Conservation (phyloP, 129 eudicot species). For the Helichrysum umbraculigerum region DNA sequence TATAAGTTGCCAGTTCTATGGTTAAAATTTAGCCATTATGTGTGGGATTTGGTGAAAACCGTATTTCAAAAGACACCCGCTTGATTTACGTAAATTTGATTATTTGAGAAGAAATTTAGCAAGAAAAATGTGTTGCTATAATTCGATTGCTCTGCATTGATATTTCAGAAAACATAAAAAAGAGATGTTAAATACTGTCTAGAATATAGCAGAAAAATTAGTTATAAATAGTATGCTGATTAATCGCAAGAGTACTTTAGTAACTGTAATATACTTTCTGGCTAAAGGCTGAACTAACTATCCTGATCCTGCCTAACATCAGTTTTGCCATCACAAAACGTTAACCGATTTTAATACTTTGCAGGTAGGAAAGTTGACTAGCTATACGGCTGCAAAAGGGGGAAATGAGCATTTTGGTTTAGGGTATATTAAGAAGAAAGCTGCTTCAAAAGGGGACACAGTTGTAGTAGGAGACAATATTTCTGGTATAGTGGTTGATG, state of each 20-base stretch:
- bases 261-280: no score
- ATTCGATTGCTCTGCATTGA: no score
- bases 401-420: conserved; percentile 71
- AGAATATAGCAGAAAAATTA: no score
- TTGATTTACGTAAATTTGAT: no score
- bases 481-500: conserved; percentile 53
- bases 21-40: background rate
- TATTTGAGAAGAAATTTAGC: no score
- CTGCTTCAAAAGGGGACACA: conserved; percentile 60
- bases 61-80: no score
- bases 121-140: background rate
- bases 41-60: background rate
- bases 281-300: background rate
- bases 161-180: no score
- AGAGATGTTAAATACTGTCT: no score
- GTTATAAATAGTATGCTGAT: no score
- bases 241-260: no score
- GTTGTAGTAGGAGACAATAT: conserved; percentile 53
- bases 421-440: conserved; percentile 71
- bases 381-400: conserved; percentile 51
- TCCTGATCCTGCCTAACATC: background rate
- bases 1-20: conserved; percentile 10
- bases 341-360: background rate
- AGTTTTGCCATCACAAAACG: background rate
- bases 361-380: conserved; percentile 87